Evolutionary conservation across 1,139 yeast species (phyloP).

Genomic region (Taiozyma sp.): DNA sequence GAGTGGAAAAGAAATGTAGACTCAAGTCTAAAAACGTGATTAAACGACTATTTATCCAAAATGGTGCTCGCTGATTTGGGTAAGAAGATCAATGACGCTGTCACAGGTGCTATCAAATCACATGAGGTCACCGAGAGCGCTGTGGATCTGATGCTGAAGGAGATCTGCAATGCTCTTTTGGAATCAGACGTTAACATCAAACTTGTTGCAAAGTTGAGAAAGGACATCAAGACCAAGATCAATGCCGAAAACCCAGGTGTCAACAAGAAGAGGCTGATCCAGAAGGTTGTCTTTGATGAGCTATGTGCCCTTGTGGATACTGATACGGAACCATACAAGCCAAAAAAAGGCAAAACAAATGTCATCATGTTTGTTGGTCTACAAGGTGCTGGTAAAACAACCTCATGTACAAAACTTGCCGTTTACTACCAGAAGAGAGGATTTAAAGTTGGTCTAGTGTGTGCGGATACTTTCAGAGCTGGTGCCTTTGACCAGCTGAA

Average conservation of each 20-base stretch:
- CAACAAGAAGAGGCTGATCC: slow-evolving; percentile 72
- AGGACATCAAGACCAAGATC: slow-evolving; percentile 58
- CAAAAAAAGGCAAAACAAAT: slow-evolving; percentile 69
- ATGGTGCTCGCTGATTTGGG: slow-evolving; percentile 98
- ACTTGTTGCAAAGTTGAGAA: slow-evolving; percentile 74
- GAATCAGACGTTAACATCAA: slow-evolving; percentile 91
- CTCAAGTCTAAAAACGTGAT: not conserved
- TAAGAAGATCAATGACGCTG: slow-evolving; percentile 72
- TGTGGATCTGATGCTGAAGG: slow-evolving; percentile 72
- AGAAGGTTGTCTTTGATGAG: slow-evolving; percentile 92
- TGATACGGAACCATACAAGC: slow-evolving; percentile 64
- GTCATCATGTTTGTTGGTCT: slow-evolving; percentile 97
- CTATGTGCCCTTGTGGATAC: slow-evolving; percentile 81
- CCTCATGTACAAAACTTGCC: slow-evolving; percentile 95
- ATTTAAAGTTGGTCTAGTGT: slow-evolving; percentile 90
- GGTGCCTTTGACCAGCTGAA: slow-evolving; percentile 99
- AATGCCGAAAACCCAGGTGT: slow-evolving; percentile 33
- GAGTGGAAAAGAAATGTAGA: not conserved
- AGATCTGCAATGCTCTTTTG: slow-evolving; percentile 81
- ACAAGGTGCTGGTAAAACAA: slow-evolving; percentile 98
- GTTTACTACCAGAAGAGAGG: slow-evolving; percentile 93
- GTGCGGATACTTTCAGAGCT: slow-evolving; percentile 99
- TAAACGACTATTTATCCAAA: not conserved
- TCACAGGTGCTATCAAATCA: slow-evolving; percentile 63
- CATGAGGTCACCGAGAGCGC: slow-evolving; percentile 56